Base-by-base conservation (phyloP, 805 yeast genomes). In the Ogataea salicorniae region DNA sequence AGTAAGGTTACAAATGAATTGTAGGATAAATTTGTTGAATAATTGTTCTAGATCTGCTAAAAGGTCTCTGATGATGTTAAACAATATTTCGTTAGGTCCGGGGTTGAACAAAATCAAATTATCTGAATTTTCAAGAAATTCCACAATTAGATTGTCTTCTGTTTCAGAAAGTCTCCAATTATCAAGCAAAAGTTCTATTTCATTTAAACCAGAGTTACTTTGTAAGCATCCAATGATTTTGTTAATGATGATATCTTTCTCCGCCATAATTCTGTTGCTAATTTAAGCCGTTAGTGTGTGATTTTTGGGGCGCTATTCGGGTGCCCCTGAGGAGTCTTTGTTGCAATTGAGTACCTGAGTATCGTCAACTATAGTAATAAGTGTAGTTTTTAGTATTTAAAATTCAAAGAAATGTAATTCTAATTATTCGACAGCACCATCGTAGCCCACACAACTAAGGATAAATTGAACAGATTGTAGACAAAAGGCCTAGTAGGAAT, bases 1-100 rank as follows among this genome's bases (percentile, higher is more conserved):
- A 13, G 50, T 42, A n/a, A 57, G 2, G n/a, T 52, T 52, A 33
- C 45, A 38, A 13, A 58, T 18, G 26, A 59, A 46, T 2, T 42
- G 46, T 15, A 60, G 16, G 5, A 53, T 43, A 17, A 53, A 50
- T 15, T 37, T 42, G 17, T 47, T 42, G 36, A 52, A 47, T 1
- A 38, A 37, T 5, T 29, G 37, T 4, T 44, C 29, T 6, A 33
- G 14, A 11, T 39, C 31, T 3, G 18, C 11, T 16, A 42, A 26
- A 6, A 49, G 46, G n/a, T 16, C 20, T 11, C 37, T 23, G 1
- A 57, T 6, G 4, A 55, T 34, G 9, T 37, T 22, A 17, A n/a
- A 39, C 4, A 57, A 18, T 13, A 18, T 17, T 6, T 20, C 34
- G 7, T 40, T 13, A 15, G 34, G 36, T 23, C 34, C 39, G 1